Evolutionary conservation across 164 flowering plant species (phyloP), one percentile per base, ranked within the genome.

Genomic region (Sedum album): DNA sequence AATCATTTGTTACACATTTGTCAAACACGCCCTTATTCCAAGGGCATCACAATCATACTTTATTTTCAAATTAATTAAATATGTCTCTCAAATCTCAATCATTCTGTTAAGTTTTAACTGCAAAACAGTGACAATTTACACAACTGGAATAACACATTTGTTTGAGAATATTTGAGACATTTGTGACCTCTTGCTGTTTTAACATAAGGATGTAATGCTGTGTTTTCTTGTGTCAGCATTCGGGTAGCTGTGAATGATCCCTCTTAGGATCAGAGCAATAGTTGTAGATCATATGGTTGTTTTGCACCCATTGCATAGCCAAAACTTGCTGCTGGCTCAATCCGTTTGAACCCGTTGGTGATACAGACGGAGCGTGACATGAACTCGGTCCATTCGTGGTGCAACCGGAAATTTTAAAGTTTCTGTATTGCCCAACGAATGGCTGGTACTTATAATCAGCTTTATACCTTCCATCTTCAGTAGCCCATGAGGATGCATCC

Each of bases 391-490:
- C 73, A 6, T 33, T 42, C 23, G 73, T 68, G 15, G 73, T 23
- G 76, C 91, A 85, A 7, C 84, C 88, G 4, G 36, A 35, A 1
- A 82, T 5, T 71, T 72, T 81, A 81, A 86, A 84, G 41, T 81
- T 72, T 18, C 28, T 73, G 79, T 86, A 86, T 72, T 67, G 60
- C 4, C 80, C 86, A 0, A 84, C 66, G 53, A 86, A 86, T n/a
- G 90, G 90, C 48, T 84, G 86, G 80, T 82, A 84, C 2, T 23
- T 44, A 33, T 86, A 86, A 48, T 86, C 80, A 0, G 84, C 86
- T 61, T 83, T 83, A 79, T 82, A 82, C 98, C 98, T 97, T n/a
- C n/a, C n/a, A n/a, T n/a, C n/a, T n/a, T n/a, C n/a, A n/a, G n/a
- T n/a, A n/a, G n/a, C n/a, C n/a, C n/a, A n/a, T n/a, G n/a, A n/a